Evolutionary conservation across 352 stramenopile genomes (phyloP), one percentile per base, ranked within the genome.

Genomic region (Phytophthora vignae): DNA sequence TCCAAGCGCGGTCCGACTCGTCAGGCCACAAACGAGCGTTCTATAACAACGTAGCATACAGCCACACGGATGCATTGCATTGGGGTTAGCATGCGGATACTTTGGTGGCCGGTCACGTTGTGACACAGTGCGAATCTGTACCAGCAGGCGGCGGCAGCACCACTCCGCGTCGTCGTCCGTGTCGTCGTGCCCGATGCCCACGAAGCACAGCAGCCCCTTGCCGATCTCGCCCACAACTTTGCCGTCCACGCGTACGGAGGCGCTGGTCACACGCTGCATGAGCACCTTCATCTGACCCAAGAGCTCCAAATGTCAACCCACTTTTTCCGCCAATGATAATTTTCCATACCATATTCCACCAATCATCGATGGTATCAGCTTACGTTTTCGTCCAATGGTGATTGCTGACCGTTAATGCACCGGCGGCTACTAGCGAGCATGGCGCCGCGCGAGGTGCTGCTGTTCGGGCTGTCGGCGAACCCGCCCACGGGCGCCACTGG

Each of bases 381-480:
- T 0, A 10, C 0, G 27, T 44, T 74, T 71, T 71, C 8, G 52
- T 59, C 71, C 71, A 78, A 78, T 78, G 19, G 29, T 27, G 19
- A 63, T 27, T 40, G 40, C 3, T 31, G 15, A 14, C 55, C 36
- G 9, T 29, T 46, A 15, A 73, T 66, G 63, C 33, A 60, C 21
- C 38, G 62, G 25, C 3, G 38, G 17, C 42, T 50, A 19, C 17
- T 64, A 48, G 55, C 36, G 54, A 56, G 27, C 42, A 68, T 69
- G 59, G 56, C 21, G 44, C 40, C 64, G 40, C 71, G 69, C 15
- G 70, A 88, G 40, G 86, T 97, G 62, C 74, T 97, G 62, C 77
- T 97, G 10, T 97, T 93, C 56, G 91, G 91, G 58, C 87, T 83
- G 64, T 97, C 91, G 44, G 91, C 87, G 4, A 97, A 97, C 78